Base-by-base conservation (phyloP, 2,329 filamentous ascomycete species). In the Pseudogymnoascus sp. region DNA sequence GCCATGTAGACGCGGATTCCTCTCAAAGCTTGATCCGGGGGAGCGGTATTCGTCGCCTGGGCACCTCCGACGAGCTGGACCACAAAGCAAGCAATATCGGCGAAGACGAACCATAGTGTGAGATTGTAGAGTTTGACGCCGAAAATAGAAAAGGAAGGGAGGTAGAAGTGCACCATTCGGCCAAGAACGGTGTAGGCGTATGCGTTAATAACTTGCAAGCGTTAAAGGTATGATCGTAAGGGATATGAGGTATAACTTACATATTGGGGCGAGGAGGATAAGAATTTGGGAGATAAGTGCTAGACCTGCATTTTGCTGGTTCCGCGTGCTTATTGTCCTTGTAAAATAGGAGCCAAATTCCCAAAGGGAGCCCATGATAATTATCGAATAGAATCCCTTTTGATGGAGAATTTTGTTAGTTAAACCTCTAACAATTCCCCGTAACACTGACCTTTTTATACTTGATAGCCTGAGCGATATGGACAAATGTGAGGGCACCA, bases 31-130 rank as follows among this genome's bases (percentile, higher is more conserved):
- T 67, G 65, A 0, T 68, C 65, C 2, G 68, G 63, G 1, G 64
- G 67, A 3, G 66, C 65, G 6, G 68, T 69, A 0, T 71, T 69
- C 0, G 68, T 68, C 27, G 75, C 68, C 67, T 77, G 76, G 39
- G 64, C 63, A 12, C 72, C 77, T 21, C 76, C 78, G 4, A 65
- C 70, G 13, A 70, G 70, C 64, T 81, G 79, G 7, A 80, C 69
- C 17, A 81, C 33, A 66, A 81, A 81, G 5, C 76, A 66, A 63
- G 75, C 41, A 33, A 80, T 71, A 62, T 80, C 78, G 5, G 78
- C 71, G 62, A 72, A 71, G 15, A 80, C 77, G 59, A 80, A 80
- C 63, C 76, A 72, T 21, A 70, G 71, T 2, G 73, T 75, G 13
- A 78, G 72, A 13, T 71, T 70, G 6, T 68, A 68, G 0, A 76